These are phyloP conservation scores for Leccinum incarnatum DNA, from an alignment of 768 basidiomycete genomes.

Conservation along the genomic window DNA sequence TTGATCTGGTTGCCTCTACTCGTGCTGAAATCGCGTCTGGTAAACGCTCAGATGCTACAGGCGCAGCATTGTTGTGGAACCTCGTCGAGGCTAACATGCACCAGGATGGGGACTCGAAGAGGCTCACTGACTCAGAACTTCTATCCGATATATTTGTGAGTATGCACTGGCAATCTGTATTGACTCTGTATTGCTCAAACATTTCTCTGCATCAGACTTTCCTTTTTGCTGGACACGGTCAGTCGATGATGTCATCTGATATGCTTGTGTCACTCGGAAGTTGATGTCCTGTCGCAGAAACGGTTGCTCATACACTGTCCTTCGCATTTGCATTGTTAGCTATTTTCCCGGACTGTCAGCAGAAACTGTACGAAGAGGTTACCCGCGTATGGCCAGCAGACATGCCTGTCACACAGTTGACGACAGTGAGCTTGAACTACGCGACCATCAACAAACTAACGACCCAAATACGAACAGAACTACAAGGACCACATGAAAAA, in stretches of 20 bases:
- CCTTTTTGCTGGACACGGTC: slow-evolving; percentile 49
- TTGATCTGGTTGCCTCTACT: slow-evolving; percentile 39
- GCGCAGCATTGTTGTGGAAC: slow-evolving; percentile 42
- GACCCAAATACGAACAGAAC: slow-evolving; percentile 25
- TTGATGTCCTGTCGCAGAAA: slow-evolving; percentile 37
- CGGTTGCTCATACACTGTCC: slow-evolving; percentile 43
- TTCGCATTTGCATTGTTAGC: slow-evolving; percentile 47
- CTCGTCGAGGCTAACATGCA: slow-evolving; percentile 48
- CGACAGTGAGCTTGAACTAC: slow-evolving; percentile 27
- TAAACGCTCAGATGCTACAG: slow-evolving; percentile 17
- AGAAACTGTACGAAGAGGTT: slow-evolving; percentile 43
- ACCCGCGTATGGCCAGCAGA: slow-evolving; percentile 40
- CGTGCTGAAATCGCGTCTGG: slow-evolving; percentile 34
- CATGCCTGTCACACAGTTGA: slow-evolving; percentile 20
- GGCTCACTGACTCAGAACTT: slow-evolving; percentile 44
- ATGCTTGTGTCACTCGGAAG: not conserved
- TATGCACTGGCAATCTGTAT: not conserved
- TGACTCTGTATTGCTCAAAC: not conserved
- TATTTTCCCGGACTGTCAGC: slow-evolving; percentile 48
- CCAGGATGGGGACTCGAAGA: slow-evolving; percentile 29
- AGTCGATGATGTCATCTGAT: not conserved
- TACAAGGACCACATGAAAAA: slow-evolving; percentile 39
- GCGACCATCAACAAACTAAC: not conserved
- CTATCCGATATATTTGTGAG: slow-evolving; percentile 49
- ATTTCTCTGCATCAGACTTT: slow-evolving; percentile 33